phyloP scores from a whole-genome alignment of 2,329 filamentous ascomycete species.

The Talaromyces verruculosus region DNA sequence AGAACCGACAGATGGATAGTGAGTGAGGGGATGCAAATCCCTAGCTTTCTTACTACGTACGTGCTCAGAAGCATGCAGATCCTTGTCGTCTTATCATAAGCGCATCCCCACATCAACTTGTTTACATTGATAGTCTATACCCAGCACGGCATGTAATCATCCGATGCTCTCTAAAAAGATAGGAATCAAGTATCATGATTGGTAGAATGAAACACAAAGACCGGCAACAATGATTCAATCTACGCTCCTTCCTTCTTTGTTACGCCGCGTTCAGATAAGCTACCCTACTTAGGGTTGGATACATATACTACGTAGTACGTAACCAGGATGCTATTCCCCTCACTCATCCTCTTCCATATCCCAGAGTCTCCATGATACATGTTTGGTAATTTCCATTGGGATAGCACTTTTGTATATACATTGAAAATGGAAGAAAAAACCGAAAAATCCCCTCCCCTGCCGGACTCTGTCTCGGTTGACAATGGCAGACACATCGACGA shows the following conservation, averaged over 20 bases:
- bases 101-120: background rate
- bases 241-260: constrained; percentile 1
- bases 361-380: background rate
- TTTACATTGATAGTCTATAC: background rate
- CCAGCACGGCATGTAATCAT: constrained; percentile 6
- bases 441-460: constrained; percentile 20
- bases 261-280: background rate
- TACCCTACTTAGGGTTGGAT: background rate
- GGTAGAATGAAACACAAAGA: background rate
- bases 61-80: no score
- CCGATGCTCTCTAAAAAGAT: background rate
- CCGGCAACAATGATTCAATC: background rate
- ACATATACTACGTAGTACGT: background rate
- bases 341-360: background rate
- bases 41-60: background rate
- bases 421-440: background rate
- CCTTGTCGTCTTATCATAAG: background rate
- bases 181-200: background rate
- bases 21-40: background rate
- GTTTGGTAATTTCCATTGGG: background rate
- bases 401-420: background rate
- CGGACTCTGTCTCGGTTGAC: background rate
- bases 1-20: background rate
- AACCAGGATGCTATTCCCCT: background rate
- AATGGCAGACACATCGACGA: constrained; percentile 27